phyloP scores from a whole-genome alignment of 352 stramenopile genomes.

The Elongisporangium undulatum region DNA sequence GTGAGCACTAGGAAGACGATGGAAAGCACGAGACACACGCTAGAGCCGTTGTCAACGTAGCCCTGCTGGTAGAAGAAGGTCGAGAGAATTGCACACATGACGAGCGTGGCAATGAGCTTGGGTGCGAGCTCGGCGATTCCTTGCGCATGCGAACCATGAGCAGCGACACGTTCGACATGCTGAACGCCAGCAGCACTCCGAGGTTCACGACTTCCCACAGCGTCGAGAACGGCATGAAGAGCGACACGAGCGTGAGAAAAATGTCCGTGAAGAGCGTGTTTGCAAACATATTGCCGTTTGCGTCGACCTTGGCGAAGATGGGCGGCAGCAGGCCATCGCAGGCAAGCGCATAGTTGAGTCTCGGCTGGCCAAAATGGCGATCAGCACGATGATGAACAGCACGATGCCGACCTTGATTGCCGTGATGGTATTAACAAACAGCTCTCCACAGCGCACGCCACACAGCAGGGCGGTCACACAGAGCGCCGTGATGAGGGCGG shows the following conservation, averaged over 20 bases:
- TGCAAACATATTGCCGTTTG: conserved; percentile 35
- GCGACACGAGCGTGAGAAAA: conserved; percentile 17
- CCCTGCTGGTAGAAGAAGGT: conserved; percentile 15
- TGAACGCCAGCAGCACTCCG: conserved; percentile 49
- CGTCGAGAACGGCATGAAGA: conserved; percentile 28
- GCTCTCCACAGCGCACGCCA: conserved; percentile 55
- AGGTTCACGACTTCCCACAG: conserved; percentile 51
- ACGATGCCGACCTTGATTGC: conserved; percentile 36
- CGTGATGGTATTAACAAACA: conserved; percentile 52
- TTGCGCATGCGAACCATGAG: conserved; percentile 23
- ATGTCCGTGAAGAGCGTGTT: conserved; percentile 17
- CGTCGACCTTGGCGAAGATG: conserved; percentile 50
- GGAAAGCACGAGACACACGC: conserved; percentile 1
- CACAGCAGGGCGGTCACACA: conserved; percentile 33
- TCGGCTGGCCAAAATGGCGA: conserved; percentile 58
- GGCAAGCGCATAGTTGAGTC: conserved; percentile 71
- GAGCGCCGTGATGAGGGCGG: conserved; percentile 25
- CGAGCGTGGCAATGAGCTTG: conserved; percentile 11
- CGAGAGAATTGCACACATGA: conserved; percentile 3
- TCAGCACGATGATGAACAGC: conserved; percentile 40
- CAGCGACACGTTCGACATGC: conserved; percentile 33
- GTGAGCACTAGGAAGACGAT: conserved; percentile 12
- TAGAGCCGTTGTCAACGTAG: conserved; percentile 7
- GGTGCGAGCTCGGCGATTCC: conserved; percentile 8
- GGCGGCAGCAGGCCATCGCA: conserved; percentile 74